A percentile compares a stretch with the other conserved stretches of the same genome.
Conservation (phyloP, 805 yeast species). For the Hanseniaspora occidentalis region DNA sequence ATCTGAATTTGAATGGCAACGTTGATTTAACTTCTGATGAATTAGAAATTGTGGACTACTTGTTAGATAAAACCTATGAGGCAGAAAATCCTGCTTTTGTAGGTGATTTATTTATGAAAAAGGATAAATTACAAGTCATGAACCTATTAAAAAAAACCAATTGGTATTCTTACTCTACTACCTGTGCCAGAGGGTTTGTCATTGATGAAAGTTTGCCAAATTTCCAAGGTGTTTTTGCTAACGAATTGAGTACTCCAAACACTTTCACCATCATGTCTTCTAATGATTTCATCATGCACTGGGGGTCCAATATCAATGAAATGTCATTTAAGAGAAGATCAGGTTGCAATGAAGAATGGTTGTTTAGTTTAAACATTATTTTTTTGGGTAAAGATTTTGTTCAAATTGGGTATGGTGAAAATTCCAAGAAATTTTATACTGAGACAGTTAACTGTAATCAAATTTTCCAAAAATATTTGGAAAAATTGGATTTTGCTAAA, state of each 20-base stretch:
- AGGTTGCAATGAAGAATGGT: constrained; percentile 2
- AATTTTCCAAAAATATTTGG: constrained; percentile 33
- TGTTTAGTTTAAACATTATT: constrained; percentile 1
- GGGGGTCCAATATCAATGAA: constrained; percentile 61
- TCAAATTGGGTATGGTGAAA: constrained; percentile 3
- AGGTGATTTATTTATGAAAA: constrained; percentile 57
- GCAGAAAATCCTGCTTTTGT: constrained; percentile 52
- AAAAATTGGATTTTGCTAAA: constrained; percentile 22
- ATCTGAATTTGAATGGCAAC: constrained; percentile 15
- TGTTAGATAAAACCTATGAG: constrained; percentile 38
- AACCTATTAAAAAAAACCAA: constrained; percentile 31
- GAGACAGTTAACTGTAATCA: constrained; percentile 36
- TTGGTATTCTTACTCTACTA: constrained; percentile 46
- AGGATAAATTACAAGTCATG: constrained; percentile 36
- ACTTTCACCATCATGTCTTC: constrained; percentile 35
- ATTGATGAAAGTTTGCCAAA: constrained; percentile 56
- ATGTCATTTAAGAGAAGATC: constrained; percentile 17
- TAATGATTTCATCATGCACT: constrained; percentile 55
- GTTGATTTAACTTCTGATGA: constrained; percentile 15
- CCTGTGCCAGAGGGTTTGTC: constrained; percentile 53
- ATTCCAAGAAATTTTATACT: constrained; percentile 18
- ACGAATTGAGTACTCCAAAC: constrained; percentile 27
- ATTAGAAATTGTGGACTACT: constrained; percentile 26
- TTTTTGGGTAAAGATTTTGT: constrained; percentile 7
- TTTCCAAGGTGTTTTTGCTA: constrained; percentile 65